Conservation (phyloP, 2,329 filamentous ascomycete species). For the Colletotrichum sp. region DNA sequence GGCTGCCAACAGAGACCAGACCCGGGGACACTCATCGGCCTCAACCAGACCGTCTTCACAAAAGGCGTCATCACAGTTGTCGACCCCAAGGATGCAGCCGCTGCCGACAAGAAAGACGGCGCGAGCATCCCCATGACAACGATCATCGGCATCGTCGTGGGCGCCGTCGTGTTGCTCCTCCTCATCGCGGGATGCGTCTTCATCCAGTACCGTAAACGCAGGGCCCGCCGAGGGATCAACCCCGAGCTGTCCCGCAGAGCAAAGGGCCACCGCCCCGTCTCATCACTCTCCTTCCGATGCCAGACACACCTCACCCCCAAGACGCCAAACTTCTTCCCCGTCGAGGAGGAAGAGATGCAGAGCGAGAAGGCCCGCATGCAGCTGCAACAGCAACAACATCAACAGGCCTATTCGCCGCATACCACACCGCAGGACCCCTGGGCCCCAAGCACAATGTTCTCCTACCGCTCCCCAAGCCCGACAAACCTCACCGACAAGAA, state of each 20-base stretch:
- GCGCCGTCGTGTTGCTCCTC: slow-evolving; percentile 40
- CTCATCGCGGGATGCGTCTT: slow-evolving; percentile 44
- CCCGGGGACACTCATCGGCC: slow-evolving; percentile 37
- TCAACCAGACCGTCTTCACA: slow-evolving; percentile 53
- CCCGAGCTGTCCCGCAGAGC: slow-evolving; percentile 29
- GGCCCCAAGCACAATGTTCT: slow-evolving; percentile 8
- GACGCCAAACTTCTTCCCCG: slow-evolving; percentile 41
- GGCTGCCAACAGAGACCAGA: slow-evolving; percentile 55
- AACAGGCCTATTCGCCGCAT: not conserved
- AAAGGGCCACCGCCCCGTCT: slow-evolving; percentile 38
- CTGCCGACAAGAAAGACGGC: slow-evolving; percentile 9
- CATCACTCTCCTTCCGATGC: slow-evolving; percentile 57
- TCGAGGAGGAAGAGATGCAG: slow-evolving; percentile 30
- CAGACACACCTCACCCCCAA: slow-evolving; percentile 48
- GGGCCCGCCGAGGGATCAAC: slow-evolving; percentile 32
- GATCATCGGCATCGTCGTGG: slow-evolving; percentile 51
- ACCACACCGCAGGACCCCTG: not conserved
- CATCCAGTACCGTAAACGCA: slow-evolving; percentile 51
- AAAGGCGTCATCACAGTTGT: slow-evolving; percentile 33
- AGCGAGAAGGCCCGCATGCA: slow-evolving; percentile 25
- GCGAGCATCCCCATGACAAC: slow-evolving; percentile 38
- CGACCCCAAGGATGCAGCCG: slow-evolving; percentile 30
- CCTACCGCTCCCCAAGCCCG: not conserved
- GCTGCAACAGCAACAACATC: not conserved
- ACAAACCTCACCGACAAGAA: not conserved